Evolutionary conservation across 441 rosid genomes (phyloP), one percentile per base, ranked within the genome.

Genomic region (Euphorbia schlechtendalii): DNA sequence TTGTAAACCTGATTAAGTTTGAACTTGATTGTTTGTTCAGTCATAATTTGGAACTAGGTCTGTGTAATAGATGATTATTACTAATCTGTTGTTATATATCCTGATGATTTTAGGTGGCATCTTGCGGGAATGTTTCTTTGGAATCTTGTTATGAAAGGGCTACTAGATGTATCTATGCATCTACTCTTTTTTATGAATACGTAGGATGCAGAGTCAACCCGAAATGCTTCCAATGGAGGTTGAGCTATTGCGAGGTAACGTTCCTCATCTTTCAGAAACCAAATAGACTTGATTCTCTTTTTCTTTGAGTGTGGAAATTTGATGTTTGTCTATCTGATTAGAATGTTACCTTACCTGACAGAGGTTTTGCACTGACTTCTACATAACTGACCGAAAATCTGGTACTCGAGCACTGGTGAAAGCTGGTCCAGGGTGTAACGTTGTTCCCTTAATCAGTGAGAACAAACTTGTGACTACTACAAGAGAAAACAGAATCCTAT

Each of bases 111-210:
- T 72, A 83, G 87, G 59, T 65, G 18, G 83, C 73, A 20, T 78
- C 82, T 24, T 81, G 87, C 59, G 84, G 85, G 55, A 79, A 63
- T 64, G 76, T 74, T 62, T 73, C 78, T 40, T 60, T 84, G 64
- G 84, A 80, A 69, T 81, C 84, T 52, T 84, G 86, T 5, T 84
- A 84, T 57, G 88, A 81, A 66, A 84, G 74, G 77, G 80, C 82
- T 57, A 46, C 76, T 22, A 59, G 81, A 71, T 84, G 88, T 51
- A 70, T 80, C 49, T 81, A 81, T 63, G 61, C 75, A 32, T 84
- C 86, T 34, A 81, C 86, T 14, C 76, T 84, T 73, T 60, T 81
- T 63, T 77, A 80, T 67, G 84, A 79, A 66, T 71, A 76, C 56
- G 68, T 74, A 51, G 76, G 70, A 30, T 72, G 74, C 34, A 74